phyloP scores from a whole-genome alignment of 2,329 filamentous ascomycete species.

The Xylariaceae sp. region DNA sequence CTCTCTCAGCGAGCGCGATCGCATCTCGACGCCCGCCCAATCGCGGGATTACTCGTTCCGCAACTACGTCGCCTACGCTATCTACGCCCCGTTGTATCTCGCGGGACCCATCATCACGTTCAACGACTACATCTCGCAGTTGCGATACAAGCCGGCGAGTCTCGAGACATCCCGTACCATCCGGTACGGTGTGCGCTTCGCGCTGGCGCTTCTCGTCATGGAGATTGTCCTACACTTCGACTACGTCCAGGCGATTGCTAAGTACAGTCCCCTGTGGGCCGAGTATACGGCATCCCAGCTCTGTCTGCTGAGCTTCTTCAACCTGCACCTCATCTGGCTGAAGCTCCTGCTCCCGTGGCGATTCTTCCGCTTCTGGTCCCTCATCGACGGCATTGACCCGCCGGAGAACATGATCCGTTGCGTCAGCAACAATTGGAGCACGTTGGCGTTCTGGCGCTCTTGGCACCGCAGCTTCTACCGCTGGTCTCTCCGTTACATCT shows the following conservation, averaged over 20 bases:
- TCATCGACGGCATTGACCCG: constrained; percentile 86
- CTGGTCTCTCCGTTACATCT: constrained; percentile 91
- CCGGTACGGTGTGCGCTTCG: constrained; percentile 78
- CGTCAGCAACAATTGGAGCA: constrained; percentile 90
- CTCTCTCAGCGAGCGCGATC: constrained; percentile 81
- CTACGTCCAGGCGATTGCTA: constrained; percentile 89
- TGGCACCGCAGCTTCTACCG: constrained; percentile 97
- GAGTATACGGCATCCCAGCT: constrained; percentile 83
- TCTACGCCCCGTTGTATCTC: constrained; percentile 91
- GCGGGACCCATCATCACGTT: constrained; percentile 93
- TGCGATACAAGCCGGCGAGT: constrained; percentile 65
- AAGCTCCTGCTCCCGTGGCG: constrained; percentile 96
- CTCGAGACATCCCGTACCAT: constrained; percentile 66
- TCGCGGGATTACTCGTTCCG: constrained; percentile 68
- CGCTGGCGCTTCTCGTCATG: constrained; percentile 77
- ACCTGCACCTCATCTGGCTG: constrained; percentile 95
- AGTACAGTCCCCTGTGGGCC: constrained; percentile 72
- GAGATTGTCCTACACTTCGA: constrained; percentile 87
- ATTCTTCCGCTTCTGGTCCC: constrained; percentile 95
- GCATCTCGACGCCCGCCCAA: constrained; percentile 70
- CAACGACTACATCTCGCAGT: constrained; percentile 93
- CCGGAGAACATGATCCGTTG: constrained; percentile 98
- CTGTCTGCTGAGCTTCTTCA: constrained; percentile 87
- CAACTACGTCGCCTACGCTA: constrained; percentile 82
- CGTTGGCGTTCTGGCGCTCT: constrained; percentile 85